A percentile compares a stretch with the other conserved stretches of the same genome.
Evolutionary conservation across 1,284 basidiomycete genomes (phyloP).

Genomic region (Melampsora larici-populina): DNA sequence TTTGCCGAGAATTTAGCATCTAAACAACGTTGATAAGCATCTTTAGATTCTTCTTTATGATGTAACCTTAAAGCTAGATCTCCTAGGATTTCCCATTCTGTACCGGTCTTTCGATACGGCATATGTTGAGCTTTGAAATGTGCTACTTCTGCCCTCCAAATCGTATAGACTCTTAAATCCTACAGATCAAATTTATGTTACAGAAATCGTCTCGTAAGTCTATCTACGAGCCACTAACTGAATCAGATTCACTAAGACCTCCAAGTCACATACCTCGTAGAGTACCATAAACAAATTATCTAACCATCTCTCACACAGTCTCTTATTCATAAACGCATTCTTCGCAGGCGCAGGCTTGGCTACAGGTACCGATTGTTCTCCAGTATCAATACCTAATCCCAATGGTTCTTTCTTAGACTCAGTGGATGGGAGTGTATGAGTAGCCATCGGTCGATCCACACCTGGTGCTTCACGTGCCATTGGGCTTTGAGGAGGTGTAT

Average conservation of each 20-base stretch:
- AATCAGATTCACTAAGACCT: no score
- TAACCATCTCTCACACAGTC: constrained; percentile 94
- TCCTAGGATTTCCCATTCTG: constrained; percentile 98
- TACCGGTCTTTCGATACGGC: constrained; percentile 90
- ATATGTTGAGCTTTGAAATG: constrained; percentile 98
- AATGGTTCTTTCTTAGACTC: constrained; percentile 9
- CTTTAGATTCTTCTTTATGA: constrained; percentile 96
- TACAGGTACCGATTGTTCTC: constrained; percentile 44
- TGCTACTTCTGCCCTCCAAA: constrained; percentile 97
- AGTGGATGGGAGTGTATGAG: constrained; percentile 26
- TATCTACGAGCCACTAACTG: no score
- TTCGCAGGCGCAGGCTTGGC: constrained; percentile 52
- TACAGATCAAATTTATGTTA: constrained; percentile 51
- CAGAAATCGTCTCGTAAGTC: neutral
- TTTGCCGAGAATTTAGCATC: constrained; percentile 84
- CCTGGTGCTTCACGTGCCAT: constrained; percentile 29
- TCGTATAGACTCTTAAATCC: constrained; percentile 98
- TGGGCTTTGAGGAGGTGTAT: constrained; percentile 9
- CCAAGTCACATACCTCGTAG: constrained; percentile 68
- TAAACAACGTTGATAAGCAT: constrained; percentile 90
- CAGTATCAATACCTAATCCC: constrained; percentile 8
- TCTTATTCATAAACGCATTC: constrained; percentile 88
- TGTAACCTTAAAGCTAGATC: constrained; percentile 86
- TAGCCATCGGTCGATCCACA: constrained; percentile 29
- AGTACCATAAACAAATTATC: constrained; percentile 98